Conservation (phyloP, 139 green algal species). For the Chloropicon primus region DNA sequence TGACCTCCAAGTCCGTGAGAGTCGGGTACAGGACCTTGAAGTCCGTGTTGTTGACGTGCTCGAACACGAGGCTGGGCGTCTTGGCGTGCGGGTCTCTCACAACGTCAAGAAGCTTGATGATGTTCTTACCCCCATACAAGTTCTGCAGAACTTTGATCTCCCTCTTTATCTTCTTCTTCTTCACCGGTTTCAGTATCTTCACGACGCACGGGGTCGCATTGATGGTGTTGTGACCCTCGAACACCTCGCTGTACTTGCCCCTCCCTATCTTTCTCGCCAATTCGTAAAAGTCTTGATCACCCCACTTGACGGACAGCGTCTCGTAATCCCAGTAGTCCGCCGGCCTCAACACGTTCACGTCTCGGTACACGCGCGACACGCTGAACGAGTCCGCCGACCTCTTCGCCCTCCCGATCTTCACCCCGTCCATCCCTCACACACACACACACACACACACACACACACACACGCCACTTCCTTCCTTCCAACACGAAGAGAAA, state of each 20-base stretch:
- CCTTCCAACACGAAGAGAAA: too few species aligned
- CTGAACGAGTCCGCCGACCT: neutral
- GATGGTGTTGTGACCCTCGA: slow-evolving; percentile 78
- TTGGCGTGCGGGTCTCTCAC: slow-evolving; percentile 84
- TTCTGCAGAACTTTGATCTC: slow-evolving; percentile 99
- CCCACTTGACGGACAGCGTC: slow-evolving; percentile 59
- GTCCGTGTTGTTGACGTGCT: slow-evolving; percentile 89
- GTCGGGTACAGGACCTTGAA: slow-evolving; percentile 94
- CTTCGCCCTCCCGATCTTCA: neutral
- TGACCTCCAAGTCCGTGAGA: slow-evolving; percentile 88
- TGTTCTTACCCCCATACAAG: slow-evolving; percentile 85
- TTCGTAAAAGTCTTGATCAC: slow-evolving; percentile 89
- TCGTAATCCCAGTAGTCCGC: slow-evolving; percentile 96
- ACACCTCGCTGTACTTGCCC: slow-evolving; percentile 98
- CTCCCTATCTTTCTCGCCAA: slow-evolving; percentile 87
- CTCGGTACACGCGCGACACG: slow-evolving; percentile 51
- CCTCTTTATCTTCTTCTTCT: slow-evolving; percentile 98
- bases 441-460: too few species aligned
- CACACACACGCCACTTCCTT: too few species aligned
- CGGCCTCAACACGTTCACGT: slow-evolving; percentile 66
- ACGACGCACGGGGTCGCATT: slow-evolving; percentile 20
- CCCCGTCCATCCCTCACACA: neutral
- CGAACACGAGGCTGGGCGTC: slow-evolving; percentile 92
- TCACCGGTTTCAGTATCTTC: slow-evolving; percentile 91
- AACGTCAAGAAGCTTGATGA: slow-evolving; percentile 93